Percentiles rank a stretch among this genome's conserved stretches.
phyloP scores from a whole-genome alignment of 2,329 filamentous ascomycete genomes.

The Xylaria sp. region DNA sequence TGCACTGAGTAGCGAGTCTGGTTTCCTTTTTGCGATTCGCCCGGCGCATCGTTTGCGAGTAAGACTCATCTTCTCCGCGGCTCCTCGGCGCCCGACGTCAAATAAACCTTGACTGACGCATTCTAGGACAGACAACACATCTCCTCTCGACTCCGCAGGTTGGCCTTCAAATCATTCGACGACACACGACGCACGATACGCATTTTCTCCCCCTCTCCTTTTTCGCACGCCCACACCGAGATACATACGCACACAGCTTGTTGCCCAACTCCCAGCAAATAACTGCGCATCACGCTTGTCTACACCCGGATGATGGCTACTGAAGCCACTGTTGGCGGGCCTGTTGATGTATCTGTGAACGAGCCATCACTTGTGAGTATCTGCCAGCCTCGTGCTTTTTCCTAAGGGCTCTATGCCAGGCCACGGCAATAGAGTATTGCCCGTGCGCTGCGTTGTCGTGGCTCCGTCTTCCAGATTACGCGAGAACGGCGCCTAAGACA shows the following conservation, averaged over 20 bases:
- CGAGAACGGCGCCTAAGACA: background rate
- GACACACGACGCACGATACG: background rate
- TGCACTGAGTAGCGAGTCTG: constrained; percentile 27
- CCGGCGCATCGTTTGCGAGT: constrained; percentile 37
- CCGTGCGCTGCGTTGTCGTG: constrained; percentile 5
- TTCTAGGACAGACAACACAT: constrained; percentile 38
- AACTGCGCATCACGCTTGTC: constrained; percentile 27
- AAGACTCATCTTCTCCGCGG: constrained; percentile 9
- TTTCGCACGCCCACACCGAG: constrained; percentile 7
- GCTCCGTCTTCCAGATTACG: background rate
- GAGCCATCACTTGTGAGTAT: constrained; percentile 50
- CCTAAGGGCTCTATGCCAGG: background rate
- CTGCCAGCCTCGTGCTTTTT: background rate
- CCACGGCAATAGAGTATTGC: background rate
- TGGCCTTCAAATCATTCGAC: background rate
- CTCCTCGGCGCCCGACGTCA: constrained; percentile 40
- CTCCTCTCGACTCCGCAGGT: constrained; percentile 33
- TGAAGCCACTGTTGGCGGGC: constrained; percentile 48
- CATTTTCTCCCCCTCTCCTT: background rate
- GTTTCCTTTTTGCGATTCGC: constrained; percentile 24
- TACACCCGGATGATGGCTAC: constrained; percentile 52
- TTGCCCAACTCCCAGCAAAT: constrained; percentile 1
- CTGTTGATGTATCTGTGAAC: constrained; percentile 50
- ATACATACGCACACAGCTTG: constrained; percentile 22
- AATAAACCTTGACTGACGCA: constrained; percentile 17